These are phyloP conservation scores for Neofusicoccum laricinum DNA, from an alignment of 2,329 filamentous ascomycete genomes.

Conservation along the genomic window DNA sequence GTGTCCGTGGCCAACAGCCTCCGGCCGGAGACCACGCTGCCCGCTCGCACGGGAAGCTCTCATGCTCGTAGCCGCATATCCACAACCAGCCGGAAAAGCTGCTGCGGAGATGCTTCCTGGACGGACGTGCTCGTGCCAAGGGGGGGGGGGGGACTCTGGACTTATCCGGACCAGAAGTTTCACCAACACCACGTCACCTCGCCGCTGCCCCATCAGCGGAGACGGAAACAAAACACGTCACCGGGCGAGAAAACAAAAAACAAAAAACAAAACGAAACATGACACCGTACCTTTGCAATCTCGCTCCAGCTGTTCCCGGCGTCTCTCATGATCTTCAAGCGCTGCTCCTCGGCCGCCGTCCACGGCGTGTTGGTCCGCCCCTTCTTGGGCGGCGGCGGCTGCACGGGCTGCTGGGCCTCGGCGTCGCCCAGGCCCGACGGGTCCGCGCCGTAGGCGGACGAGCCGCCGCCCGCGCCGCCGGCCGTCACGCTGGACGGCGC, in stretches of 20 bases:
- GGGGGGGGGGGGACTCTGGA: not conserved
- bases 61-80: not conserved
- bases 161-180: not conserved
- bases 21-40: not conserved
- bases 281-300: conserved; percentile 76
- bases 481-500: conserved; percentile 6
- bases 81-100: not conserved
- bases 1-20: not conserved
- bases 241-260: not conserved
- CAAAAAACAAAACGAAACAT: not conserved
- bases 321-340: conserved; percentile 92
- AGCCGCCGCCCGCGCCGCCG: not conserved
- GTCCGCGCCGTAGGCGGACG: conserved; percentile 5
- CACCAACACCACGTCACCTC: not conserved
- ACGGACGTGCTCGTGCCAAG: not conserved
- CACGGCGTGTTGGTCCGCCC: conserved; percentile 98
- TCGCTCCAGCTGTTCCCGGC: conserved; percentile 94
- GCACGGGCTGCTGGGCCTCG: conserved; percentile 10
- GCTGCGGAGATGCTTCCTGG: not conserved
- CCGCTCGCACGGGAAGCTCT: not conserved
- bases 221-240: not conserved
- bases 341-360: conserved; percentile 90
- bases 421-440: not conserved
- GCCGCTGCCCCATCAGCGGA: not conserved
- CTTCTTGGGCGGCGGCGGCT: conserved; percentile 66